A percentile compares a stretch with the other conserved stretches of the same genome.
These are phyloP conservation scores for Cicer bijugum DNA, from an alignment of 306 rosid genomes.

Conservation along the genomic window DNA sequence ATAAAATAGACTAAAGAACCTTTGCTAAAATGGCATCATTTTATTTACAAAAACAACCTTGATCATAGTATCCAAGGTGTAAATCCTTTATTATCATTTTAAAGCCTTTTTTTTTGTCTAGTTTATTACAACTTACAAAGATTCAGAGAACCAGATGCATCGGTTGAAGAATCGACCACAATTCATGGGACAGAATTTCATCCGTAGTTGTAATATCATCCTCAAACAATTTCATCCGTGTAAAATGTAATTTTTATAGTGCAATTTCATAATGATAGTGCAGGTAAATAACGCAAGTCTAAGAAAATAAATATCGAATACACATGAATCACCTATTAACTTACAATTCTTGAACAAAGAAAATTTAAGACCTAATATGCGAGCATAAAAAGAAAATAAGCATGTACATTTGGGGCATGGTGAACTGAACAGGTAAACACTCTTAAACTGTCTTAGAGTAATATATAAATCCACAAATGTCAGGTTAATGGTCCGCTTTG, in stretches of 20 bases:
- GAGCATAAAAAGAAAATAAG: slow-evolving; percentile 18
- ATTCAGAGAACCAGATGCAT: not conserved
- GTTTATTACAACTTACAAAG: not conserved
- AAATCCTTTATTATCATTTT: slow-evolving; percentile 7
- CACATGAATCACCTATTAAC: slow-evolving; percentile 5
- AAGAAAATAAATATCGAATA: not conserved
- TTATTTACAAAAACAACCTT: not conserved
- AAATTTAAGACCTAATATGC: slow-evolving; percentile 15
- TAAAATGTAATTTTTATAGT: not conserved
- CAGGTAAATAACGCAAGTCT: not conserved
- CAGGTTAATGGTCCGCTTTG: slow-evolving; percentile 39
- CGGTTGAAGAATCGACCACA: not conserved
- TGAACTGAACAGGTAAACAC: slow-evolving; percentile 26
- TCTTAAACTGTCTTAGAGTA: slow-evolving; percentile 9
- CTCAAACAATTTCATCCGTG: slow-evolving; percentile 2
- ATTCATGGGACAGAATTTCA: not conserved
- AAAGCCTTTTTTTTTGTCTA: not conserved
- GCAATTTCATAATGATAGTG: slow-evolving; percentile 21
- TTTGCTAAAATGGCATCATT: not conserved
- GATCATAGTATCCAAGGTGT: not conserved
- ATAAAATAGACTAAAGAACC: not conserved
- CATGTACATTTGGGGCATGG: slow-evolving; percentile 6
- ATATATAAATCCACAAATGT: slow-evolving; percentile 18
- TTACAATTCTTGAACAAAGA: slow-evolving; percentile 32
- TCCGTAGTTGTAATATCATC: not conserved